Evolutionary conservation across 2,329 filamentous ascomycete genomes (phyloP).

Genomic region (Beauveria sp.): DNA sequence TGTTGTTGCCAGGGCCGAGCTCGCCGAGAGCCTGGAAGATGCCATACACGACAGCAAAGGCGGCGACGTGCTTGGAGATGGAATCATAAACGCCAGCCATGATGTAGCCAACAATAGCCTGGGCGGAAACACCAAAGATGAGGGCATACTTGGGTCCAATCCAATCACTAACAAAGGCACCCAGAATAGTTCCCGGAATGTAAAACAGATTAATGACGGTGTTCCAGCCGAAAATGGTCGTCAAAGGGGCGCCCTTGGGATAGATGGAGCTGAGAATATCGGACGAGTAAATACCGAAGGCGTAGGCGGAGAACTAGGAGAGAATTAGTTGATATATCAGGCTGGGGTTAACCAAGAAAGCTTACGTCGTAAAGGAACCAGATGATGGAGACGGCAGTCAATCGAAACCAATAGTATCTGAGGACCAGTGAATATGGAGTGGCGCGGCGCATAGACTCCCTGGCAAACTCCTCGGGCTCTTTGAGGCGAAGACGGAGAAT

Average conservation of each 20-base stretch:
- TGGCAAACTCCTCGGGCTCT: slow-evolving; percentile 71
- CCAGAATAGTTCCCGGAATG: slow-evolving; percentile 71
- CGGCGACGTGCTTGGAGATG: slow-evolving; percentile 48
- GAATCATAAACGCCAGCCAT: slow-evolving; percentile 74
- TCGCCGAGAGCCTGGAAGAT: slow-evolving; percentile 32
- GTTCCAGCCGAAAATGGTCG: slow-evolving; percentile 80
- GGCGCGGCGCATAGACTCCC: slow-evolving; percentile 57
- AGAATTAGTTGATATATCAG: neutral
- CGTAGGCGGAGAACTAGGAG: slow-evolving; percentile 64
- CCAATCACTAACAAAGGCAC: slow-evolving; percentile 69
- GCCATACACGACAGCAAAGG: slow-evolving; percentile 30
- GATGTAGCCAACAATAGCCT: slow-evolving; percentile 76
- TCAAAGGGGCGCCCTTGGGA: slow-evolving; percentile 52
- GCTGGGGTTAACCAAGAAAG: neutral
- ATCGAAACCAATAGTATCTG: slow-evolving; percentile 65
- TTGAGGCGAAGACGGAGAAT: slow-evolving; percentile 64
- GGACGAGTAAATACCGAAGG: slow-evolving; percentile 78
- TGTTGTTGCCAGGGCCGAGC: slow-evolving; percentile 84
- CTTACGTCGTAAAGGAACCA: slow-evolving; percentile 78
- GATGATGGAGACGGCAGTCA: slow-evolving; percentile 63
- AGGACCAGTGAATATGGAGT: slow-evolving; percentile 50
- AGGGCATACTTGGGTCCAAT: slow-evolving; percentile 73
- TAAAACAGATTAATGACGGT: slow-evolving; percentile 85
- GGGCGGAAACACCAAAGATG: slow-evolving; percentile 59
- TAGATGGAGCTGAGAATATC: slow-evolving; percentile 63